Evolutionary conservation across 2,329 filamentous ascomycete species (phyloP).

Genomic region (Fonsecaea nubica): DNA sequence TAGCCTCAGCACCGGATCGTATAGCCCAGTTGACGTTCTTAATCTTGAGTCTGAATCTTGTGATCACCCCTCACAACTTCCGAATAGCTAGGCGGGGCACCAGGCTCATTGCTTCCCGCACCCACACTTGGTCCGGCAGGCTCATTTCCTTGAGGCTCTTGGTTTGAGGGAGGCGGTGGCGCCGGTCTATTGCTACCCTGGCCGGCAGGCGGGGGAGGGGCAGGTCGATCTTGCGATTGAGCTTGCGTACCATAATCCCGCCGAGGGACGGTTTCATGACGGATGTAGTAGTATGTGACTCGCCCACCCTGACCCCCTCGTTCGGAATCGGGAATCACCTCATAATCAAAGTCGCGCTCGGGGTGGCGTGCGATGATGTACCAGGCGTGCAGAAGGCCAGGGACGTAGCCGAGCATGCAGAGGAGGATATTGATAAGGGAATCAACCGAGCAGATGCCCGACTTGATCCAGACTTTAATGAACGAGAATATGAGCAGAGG

Average conservation of each 20-base stretch:
- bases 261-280: constrained; percentile 50
- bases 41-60: constrained; percentile 79
- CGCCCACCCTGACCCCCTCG: constrained; percentile 47
- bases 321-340: constrained; percentile 70
- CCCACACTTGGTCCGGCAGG: constrained; percentile 46
- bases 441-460: constrained; percentile 89
- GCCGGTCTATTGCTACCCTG: constrained; percentile 45
- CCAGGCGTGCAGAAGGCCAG: constrained; percentile 92
- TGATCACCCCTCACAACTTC: constrained; percentile 89
- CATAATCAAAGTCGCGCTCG: constrained; percentile 69
- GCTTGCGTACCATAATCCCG: constrained; percentile 52
- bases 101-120: constrained; percentile 54
- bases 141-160: background rate
- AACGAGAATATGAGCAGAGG: constrained; percentile 11
- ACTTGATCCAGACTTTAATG: constrained; percentile 87
- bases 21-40: constrained; percentile 32
- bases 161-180: constrained; percentile 21
- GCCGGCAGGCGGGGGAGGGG: constrained; percentile 26
- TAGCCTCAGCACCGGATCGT: background rate
- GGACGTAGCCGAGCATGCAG: constrained; percentile 77
- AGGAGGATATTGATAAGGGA: constrained; percentile 95
- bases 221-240: constrained; percentile 42
- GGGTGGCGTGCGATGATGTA: constrained; percentile 95
- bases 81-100: constrained; percentile 79
- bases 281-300: constrained; percentile 81